phyloP scores from a whole-genome alignment of 768 basidiomycete genomes.

The Dendrothele bispora region DNA sequence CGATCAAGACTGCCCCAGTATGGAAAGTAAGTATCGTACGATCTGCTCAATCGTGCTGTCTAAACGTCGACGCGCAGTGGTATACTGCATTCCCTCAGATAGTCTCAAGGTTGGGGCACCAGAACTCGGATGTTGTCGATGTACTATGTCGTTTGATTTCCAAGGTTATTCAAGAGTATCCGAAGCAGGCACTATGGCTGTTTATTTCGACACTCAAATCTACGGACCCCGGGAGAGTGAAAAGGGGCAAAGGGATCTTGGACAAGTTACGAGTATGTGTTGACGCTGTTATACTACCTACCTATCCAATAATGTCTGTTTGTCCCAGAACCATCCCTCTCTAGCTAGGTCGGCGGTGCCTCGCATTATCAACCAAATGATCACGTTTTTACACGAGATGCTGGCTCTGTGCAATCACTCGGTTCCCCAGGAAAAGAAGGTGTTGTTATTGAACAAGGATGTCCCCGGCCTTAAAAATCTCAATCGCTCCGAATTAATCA shows the following conservation, averaged over 20 bases:
- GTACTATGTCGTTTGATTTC: slow-evolving; percentile 67
- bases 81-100: slow-evolving; percentile 96
- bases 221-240: slow-evolving; percentile 57
- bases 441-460: slow-evolving; percentile 51
- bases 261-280: slow-evolving; percentile 54
- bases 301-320: background rate
- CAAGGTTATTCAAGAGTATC: slow-evolving; percentile 76
- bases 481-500: slow-evolving; percentile 69
- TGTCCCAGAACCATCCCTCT: slow-evolving; percentile 42
- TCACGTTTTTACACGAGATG: slow-evolving; percentile 68
- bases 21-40: slow-evolving; percentile 63
- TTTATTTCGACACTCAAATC: slow-evolving; percentile 89
- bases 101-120: slow-evolving; percentile 87
- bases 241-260: slow-evolving; percentile 60
- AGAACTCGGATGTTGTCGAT: slow-evolving; percentile 56
- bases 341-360: slow-evolving; percentile 43
- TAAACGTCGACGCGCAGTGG: slow-evolving; percentile 65
- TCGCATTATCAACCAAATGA: slow-evolving; percentile 51
- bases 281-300: background rate
- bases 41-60: background rate
- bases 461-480: slow-evolving; percentile 57
- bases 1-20: slow-evolving; percentile 61
- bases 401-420: slow-evolving; percentile 62
- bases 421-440: slow-evolving; percentile 39
- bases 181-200: slow-evolving; percentile 91